Evolutionary conservation across 345 rosid genomes (phyloP).

Genomic region (Aquilaria malaccensis): DNA sequence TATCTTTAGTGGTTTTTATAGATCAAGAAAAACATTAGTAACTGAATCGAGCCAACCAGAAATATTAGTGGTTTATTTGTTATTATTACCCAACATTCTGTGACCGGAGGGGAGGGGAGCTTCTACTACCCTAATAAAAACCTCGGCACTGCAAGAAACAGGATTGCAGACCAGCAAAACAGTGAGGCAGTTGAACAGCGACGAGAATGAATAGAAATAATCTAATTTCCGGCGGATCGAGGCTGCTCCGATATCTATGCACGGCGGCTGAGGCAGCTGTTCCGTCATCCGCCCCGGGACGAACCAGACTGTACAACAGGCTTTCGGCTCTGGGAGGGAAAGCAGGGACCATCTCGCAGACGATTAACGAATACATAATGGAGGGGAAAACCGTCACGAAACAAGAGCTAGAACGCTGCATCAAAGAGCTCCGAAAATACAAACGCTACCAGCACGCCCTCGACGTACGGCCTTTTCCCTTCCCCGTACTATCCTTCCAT

Average conservation of each 20-base stretch:
- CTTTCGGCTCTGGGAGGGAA: conserved; percentile 39
- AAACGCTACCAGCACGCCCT: conserved; percentile 48
- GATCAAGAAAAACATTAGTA: too few species aligned
- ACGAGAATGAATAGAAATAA: conserved; percentile 19
- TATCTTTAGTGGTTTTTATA: too few species aligned
- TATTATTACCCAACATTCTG: too few species aligned
- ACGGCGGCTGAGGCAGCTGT: conserved; percentile 13
- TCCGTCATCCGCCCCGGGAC: conserved; percentile 8
- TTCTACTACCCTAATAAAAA: too few species aligned
- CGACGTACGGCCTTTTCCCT: conserved; percentile 34
- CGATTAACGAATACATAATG: conserved; percentile 43
- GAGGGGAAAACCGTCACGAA: conserved; percentile 39
- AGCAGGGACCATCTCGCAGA: conserved; percentile 41
- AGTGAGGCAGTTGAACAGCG: background rate
- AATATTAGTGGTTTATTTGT: too few species aligned
- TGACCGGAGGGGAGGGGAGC: too few species aligned
- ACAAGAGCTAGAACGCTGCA: conserved; percentile 29
- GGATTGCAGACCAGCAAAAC: too few species aligned
- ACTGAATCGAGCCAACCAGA: too few species aligned
- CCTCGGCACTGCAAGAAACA: too few species aligned
- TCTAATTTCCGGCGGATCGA: conserved; percentile 16
- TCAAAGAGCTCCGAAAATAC: conserved; percentile 52
- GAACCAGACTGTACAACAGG: conserved; percentile 32
- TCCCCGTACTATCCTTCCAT: background rate
- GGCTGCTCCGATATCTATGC: conserved; percentile 22